A percentile compares a stretch with the other conserved stretches of the same genome.
Conservation (phyloP, 2,329 filamentous ascomycete species). For the Xylaria sp. region DNA sequence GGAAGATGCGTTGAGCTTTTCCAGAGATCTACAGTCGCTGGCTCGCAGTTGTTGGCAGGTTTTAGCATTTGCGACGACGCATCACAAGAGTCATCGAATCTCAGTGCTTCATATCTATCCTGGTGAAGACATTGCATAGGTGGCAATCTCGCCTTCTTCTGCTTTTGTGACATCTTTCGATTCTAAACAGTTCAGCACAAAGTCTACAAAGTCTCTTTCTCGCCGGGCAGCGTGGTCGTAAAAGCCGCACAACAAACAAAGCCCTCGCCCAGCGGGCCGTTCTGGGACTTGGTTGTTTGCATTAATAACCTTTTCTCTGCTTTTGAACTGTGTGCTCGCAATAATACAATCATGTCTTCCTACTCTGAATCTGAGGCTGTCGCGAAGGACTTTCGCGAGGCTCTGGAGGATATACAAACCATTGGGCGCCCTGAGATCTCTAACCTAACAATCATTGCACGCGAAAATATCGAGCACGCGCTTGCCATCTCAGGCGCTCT, state of each 20-base stretch:
- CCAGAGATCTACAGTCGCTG: constrained; percentile 41
- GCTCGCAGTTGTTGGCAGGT: constrained; percentile 38
- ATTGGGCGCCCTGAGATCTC: constrained; percentile 97
- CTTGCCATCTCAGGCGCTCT: constrained; percentile 90
- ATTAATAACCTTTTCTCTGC: constrained; percentile 29
- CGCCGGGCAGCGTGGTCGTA: constrained; percentile 23
- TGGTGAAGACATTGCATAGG: constrained; percentile 46
- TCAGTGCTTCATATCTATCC: constrained; percentile 44
- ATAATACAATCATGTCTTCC: constrained; percentile 41
- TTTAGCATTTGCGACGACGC: constrained; percentile 41
- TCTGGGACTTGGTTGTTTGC: constrained; percentile 16
- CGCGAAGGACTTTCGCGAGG: constrained; percentile 93
- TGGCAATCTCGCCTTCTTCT: constrained; percentile 37
- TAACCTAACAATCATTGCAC: constrained; percentile 96
- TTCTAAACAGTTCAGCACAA: constrained; percentile 30
- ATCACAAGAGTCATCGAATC: constrained; percentile 43
- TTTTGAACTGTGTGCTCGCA: constrained; percentile 38
- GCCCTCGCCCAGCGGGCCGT: constrained; percentile 23
- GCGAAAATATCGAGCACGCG: constrained; percentile 96
- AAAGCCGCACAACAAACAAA: constrained; percentile 33
- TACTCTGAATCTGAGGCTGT: constrained; percentile 77
- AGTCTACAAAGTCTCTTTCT: constrained; percentile 21
- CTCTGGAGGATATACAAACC: constrained; percentile 87
- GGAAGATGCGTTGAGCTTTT: constrained; percentile 39
- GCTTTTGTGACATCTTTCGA: constrained; percentile 44